Evolutionary conservation across 306 rosid species (phyloP), one percentile per base, ranked within the genome.

Genomic region (Cajanus cajan): DNA sequence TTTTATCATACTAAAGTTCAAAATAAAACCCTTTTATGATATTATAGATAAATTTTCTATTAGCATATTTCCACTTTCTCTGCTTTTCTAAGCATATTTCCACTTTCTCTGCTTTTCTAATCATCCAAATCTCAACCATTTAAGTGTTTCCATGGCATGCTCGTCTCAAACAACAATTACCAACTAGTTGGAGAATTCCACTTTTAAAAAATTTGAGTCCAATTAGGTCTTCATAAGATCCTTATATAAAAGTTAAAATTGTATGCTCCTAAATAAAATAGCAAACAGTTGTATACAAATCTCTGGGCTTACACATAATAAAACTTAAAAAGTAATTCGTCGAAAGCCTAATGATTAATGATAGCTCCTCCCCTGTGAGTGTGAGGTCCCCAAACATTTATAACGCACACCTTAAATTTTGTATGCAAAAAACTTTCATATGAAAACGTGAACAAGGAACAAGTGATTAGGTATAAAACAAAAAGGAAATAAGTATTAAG

Each of bases 41-140:
- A 5, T 22, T 33, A 58, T 31, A 39, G 8, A 41, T 24, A 68
- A 47, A 14, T n/a, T 36, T 34, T 63, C 58, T 24, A 9, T 11
- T 4, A 40, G 25, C 47, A 7, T 52, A 39, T 39, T 54, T 54
- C 37, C 58, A 18, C 68, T 24, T 14, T 47, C 16, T 24, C 40
- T 4, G 28, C 68, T 13, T 41, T 68, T n/a, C n/a, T n/a, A n/a
- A 40, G 25, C 47, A 7, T 52, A 39, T 39, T 54, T 54, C 37
- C 58, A 18, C 68, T 24, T 14, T 47, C 16, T 24, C 40, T 4
- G 28, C 68, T 13, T 41, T 68, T 54, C 68, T 24, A 52, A 31
- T 68, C 37, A 47, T 37, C 78, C 39, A 62, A 76, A 9, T 28
- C 7, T 7, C 59, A 70, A 73, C 52, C 68, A 57, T n/a, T n/a